Conservation (phyloP, 169 alveolate species). For the Perkinsus marinus region DNA sequence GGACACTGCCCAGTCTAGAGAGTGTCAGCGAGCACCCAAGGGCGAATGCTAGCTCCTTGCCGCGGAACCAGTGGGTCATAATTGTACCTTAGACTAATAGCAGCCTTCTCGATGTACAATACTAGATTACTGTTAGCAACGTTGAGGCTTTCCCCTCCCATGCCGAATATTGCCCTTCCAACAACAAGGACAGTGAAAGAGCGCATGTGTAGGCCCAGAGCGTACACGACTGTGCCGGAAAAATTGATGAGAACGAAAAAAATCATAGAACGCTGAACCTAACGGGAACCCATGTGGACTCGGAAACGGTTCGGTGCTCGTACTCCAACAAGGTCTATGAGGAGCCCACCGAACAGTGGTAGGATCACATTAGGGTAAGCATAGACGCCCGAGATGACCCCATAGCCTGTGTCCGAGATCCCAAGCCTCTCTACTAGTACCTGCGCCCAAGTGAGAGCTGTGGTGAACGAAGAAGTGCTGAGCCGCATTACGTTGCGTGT, state of each 20-base stretch:
- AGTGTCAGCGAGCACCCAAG: conserved; percentile 34
- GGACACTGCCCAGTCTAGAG: conserved; percentile 34
- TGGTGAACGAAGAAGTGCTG: too few relatives aligned
- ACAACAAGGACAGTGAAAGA: conserved; percentile 28
- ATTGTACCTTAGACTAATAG: not conserved
- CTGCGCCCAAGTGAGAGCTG: not conserved
- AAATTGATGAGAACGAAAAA: conserved; percentile 21
- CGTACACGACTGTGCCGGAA: conserved; percentile 29
- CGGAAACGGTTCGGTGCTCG: not conserved
- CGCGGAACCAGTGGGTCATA: conserved; percentile 41
- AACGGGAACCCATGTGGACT: not conserved
- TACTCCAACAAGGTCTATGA: conserved; percentile 33
- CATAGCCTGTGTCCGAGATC: conserved; percentile 9
- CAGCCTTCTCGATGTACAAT: not conserved
- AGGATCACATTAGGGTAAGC: conserved; percentile 45
- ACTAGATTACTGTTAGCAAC: conserved; percentile 23
- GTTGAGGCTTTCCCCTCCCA: conserved; percentile 48
- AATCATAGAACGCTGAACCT: conserved; percentile 19
- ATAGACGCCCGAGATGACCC: conserved; percentile 40
- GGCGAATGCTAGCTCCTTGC: conserved; percentile 42
- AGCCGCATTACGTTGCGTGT: not conserved
- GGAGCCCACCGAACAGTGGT: conserved; percentile 55
- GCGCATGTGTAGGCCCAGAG: conserved; percentile 24
- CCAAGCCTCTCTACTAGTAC: not conserved
- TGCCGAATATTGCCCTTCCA: conserved; percentile 48